Base-by-base conservation (phyloP, 1,139 yeast species). In the Fermentozyma sake region DNA sequence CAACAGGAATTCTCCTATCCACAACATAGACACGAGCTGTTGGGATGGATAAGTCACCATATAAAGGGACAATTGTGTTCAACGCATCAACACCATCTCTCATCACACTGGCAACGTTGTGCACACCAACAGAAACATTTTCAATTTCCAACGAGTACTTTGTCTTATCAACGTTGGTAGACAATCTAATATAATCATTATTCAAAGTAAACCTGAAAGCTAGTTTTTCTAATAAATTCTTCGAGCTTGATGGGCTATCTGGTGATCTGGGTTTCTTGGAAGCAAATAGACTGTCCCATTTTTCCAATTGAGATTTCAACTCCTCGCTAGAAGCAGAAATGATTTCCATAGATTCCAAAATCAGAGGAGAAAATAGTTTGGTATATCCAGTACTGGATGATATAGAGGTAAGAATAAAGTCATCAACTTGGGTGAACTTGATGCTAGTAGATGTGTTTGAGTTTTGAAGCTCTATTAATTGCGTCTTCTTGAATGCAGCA, bases 11-110 rank as follows among this genome's bases (percentile, higher is more conserved):
- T 14, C 34, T 43, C 26, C 59, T 49, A 32, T 65, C 70, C 18
- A 61, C 35, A 0, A 66, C 42, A 6, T 61, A 54, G 11, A 72
- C 15, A 27, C 72, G 57, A 1, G 65, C 52, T 1, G 71, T 56
- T 2, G 76, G 75, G 3, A 72, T 33, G 0, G 32, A 30, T 7
- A 72, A 23, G 10, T 58, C 61, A 1, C 77, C 78, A 35, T 50
- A 50, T 1, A 57, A 38, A 1, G 59, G 58, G 11, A 52, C 61
- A 7, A 40, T 30, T 16, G n/a, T n/a, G n/a, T n/a, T 15, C 13
- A 18, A 28, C 29, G 6, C 15, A 23, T 14, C 23, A 16, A 14
- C 31, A 2, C 31, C 34, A 16, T 33, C 41, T 3, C 21, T 20
- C 8, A 27, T 27, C 9, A 35, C 23, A 21, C 41, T 44, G 3